A percentile compares a stretch with the other conserved stretches of the same genome.
These are phyloP conservation scores for Rutstroemia sp. DNA, from an alignment of 2,329 filamentous ascomycete species.

Conservation along the genomic window DNA sequence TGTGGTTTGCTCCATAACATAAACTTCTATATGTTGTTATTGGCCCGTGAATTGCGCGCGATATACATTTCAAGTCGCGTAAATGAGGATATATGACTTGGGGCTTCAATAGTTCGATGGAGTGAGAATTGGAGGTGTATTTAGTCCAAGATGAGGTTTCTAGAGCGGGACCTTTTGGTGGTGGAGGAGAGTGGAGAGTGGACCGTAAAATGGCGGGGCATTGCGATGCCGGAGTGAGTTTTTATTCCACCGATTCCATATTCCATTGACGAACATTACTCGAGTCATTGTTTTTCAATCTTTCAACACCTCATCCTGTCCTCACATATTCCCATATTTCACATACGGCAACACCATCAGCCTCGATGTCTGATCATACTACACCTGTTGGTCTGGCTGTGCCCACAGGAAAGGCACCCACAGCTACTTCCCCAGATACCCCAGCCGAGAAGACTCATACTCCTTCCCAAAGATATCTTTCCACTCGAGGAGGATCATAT, in stretches of 20 bases:
- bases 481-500: slow-evolving; percentile 55
- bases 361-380: slow-evolving; percentile 15
- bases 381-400: slow-evolving; percentile 20
- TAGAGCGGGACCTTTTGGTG: background rate
- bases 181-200: background rate
- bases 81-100: too few species aligned
- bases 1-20: too few species aligned
- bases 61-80: too few species aligned
- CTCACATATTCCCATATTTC: background rate
- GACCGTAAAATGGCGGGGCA: background rate
- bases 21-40: too few species aligned
- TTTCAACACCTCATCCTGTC: background rate
- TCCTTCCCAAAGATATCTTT: slow-evolving; percentile 53
- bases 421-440: slow-evolving; percentile 12
- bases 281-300: background rate
- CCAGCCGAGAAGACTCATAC: slow-evolving; percentile 30
- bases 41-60: too few species aligned
- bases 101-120: too few species aligned
- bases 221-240: background rate
- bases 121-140: background rate
- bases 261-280: background rate
- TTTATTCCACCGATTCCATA: background rate
- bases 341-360: background rate
- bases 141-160: background rate
- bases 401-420: slow-evolving; percentile 15